Percentiles rank a stretch among this genome's conserved stretches.
phyloP scores from a whole-genome alignment of 805 yeast species.

The Wickerhamiella alocasiicola region DNA sequence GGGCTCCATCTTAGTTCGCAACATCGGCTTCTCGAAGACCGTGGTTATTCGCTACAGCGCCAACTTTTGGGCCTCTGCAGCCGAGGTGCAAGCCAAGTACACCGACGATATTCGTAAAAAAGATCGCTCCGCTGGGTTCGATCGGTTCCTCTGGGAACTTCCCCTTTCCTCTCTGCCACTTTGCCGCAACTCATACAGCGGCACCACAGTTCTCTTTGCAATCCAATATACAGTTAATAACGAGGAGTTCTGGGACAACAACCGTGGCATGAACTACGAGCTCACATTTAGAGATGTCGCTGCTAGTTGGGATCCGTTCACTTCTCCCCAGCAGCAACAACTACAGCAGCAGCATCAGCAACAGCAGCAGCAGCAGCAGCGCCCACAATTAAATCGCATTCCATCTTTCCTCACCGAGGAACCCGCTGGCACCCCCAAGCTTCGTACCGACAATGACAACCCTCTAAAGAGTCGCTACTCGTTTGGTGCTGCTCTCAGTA shows the following conservation, averaged over 20 bases:
- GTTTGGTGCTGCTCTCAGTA: constrained; percentile 22
- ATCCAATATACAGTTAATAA: constrained; percentile 40
- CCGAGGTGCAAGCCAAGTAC: constrained; percentile 54
- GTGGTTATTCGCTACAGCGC: constrained; percentile 63
- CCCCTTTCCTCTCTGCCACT: constrained; percentile 27
- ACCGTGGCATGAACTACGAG: constrained; percentile 44
- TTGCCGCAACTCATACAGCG: constrained; percentile 19
- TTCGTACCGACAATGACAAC: background rate
- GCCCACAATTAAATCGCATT: constrained; percentile 3
- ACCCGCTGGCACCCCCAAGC: constrained; percentile 9
- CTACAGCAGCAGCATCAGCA: constrained; percentile 1
- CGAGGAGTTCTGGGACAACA: constrained; percentile 69
- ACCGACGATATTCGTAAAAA: constrained; percentile 36
- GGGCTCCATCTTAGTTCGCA: constrained; percentile 72
- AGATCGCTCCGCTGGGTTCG: constrained; percentile 30
- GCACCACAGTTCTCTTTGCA: constrained; percentile 38
- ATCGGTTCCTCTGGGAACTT: constrained; percentile 58
- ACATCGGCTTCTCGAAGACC: constrained; percentile 53
- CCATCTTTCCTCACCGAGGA: constrained; percentile 4
- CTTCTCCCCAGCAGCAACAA: background rate
- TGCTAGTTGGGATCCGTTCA: background rate
- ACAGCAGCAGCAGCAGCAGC: background rate
- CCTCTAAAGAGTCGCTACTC: constrained; percentile 23
- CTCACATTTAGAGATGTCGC: constrained; percentile 31
- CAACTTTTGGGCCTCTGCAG: constrained; percentile 66